Base-by-base conservation (phyloP, 345 rosid species). In the Rhizophora mangle region DNA sequence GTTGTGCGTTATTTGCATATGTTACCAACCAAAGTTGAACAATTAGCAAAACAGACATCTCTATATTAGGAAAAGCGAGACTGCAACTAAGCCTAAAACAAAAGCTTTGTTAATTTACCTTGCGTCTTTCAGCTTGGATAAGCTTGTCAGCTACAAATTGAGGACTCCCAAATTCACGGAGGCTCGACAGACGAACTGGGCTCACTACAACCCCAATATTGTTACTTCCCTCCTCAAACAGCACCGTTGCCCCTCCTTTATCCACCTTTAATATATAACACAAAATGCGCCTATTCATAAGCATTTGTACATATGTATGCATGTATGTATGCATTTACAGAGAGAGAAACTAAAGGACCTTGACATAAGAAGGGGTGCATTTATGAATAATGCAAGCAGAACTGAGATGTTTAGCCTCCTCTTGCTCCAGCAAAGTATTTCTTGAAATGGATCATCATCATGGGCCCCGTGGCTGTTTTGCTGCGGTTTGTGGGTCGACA, bases 191-290 rank as follows among this genome's bases (percentile, higher is more conserved):
- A 67, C 97, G 98, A 86, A 91, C 88, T 22, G 93, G 95, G 81
- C 72, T 87, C 56, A 94, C 98, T 29, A 94, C 96, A 49, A 91
- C 89, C 64, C 98, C 98, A 29, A 88, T 64, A 72, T 82, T 91
- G 84, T 94, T 91, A 70, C 81, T 85, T 72, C 89, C 88, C 73
- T 91, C 89, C 86, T 94, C 93, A 73, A 91, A 91, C 74, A 94
- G 80, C 72, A 73, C 92, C 21, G 85, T 87, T 6, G 98, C 96
- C 65, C 96, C 98, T 66, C 97, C 93, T 82, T 89, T 94, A 15
- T 91, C 97, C 73, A 89, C 88, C 98, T 87, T 72, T 56, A 13
- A 43, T 43, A 43, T 13, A 43, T 43, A 43, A 43, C 49, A 43
- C 19, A 43, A 43, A 43, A 43, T 13, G 49, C 49, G 19, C 49